These are phyloP conservation scores for Clavariopsis aquatica DNA, from an alignment of 495 filamentous ascomycete species.

Conservation along the genomic window DNA sequence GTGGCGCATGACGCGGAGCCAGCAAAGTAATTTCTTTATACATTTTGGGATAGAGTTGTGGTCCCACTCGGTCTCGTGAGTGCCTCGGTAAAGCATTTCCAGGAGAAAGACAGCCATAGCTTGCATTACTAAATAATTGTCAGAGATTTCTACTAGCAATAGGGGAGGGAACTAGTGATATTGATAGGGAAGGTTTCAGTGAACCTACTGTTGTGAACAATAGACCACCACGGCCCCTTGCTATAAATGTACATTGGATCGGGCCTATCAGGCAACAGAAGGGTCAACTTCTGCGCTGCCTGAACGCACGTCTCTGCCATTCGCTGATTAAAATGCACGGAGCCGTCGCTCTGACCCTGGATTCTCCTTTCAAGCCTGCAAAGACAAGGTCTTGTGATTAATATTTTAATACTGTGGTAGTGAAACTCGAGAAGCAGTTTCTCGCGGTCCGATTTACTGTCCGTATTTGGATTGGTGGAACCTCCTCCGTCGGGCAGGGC, in stretches of 20 bases:
- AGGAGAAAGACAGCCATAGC: constrained; percentile 30
- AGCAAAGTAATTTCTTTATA: background rate
- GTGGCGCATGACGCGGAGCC: background rate
- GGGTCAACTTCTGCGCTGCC: constrained; percentile 1
- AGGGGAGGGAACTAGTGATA: background rate
- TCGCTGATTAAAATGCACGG: constrained; percentile 2
- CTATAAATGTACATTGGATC: constrained; percentile 6
- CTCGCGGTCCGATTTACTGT: background rate
- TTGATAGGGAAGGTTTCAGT: no score
- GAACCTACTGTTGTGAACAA: constrained; percentile 28
- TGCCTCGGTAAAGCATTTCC: constrained; percentile 9
- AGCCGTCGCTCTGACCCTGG: constrained; percentile 1
- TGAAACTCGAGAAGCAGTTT: constrained; percentile 4
- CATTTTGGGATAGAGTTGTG: background rate
- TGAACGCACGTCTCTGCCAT: constrained; percentile 19
- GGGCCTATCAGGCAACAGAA: constrained; percentile 4
- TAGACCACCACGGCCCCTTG: constrained; percentile 25
- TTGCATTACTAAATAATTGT: constrained; percentile 23
- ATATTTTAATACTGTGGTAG: constrained; percentile 12
- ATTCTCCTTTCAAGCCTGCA: constrained; percentile 12
- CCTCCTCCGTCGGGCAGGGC: background rate
- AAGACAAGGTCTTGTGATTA: constrained; percentile 17
- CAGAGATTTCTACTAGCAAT: background rate
- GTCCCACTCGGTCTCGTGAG: background rate
- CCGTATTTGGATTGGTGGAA: background rate